phyloP scores from a whole-genome alignment of 2,329 filamentous ascomycete genomes.

The Dactylellina sp. region DNA sequence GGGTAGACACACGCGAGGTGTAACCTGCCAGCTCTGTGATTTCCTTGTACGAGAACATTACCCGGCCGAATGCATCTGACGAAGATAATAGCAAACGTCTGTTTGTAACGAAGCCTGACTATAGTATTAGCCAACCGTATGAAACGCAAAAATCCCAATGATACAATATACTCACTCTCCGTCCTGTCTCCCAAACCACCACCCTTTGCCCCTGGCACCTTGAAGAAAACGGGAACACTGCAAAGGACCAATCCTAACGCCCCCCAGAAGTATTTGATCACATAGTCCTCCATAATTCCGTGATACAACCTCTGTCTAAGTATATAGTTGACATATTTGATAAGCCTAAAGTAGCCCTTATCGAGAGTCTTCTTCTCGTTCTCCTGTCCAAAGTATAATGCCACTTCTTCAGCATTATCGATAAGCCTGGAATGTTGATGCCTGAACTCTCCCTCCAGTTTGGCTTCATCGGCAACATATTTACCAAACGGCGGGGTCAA shows the following conservation, averaged over 20 bases:
- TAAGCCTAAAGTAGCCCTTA: constrained; percentile 98
- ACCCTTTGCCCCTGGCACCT: constrained; percentile 76
- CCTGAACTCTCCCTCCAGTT: constrained; percentile 93
- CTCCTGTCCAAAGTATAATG: constrained; percentile 89
- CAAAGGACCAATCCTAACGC: constrained; percentile 90
- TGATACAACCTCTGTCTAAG: constrained; percentile 91
- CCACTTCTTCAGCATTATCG: constrained; percentile 94
- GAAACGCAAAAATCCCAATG: constrained; percentile 58
- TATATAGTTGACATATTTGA: constrained; percentile 98
- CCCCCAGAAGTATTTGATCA: constrained; percentile 99
- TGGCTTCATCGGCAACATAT: constrained; percentile 95
- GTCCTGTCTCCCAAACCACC: constrained; percentile 68
- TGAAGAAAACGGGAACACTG: constrained; percentile 95
- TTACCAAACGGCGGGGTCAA: constrained; percentile 96
- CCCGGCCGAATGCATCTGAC: constrained; percentile 91
- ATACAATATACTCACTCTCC: constrained; percentile 69
- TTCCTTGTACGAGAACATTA: constrained; percentile 99
- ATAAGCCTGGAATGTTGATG: constrained; percentile 95
- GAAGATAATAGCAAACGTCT: constrained; percentile 89
- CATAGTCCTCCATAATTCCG: constrained; percentile 99
- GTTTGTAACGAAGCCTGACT: constrained; percentile 82
- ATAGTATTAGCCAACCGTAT: constrained; percentile 64
- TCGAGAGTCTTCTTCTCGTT: constrained; percentile 96
- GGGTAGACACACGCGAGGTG: constrained; percentile 87
- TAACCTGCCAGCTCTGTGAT: constrained; percentile 95